Evolutionary conservation across 495 filamentous ascomycete species (phyloP).

Genomic region (Ramalina intermedia): DNA sequence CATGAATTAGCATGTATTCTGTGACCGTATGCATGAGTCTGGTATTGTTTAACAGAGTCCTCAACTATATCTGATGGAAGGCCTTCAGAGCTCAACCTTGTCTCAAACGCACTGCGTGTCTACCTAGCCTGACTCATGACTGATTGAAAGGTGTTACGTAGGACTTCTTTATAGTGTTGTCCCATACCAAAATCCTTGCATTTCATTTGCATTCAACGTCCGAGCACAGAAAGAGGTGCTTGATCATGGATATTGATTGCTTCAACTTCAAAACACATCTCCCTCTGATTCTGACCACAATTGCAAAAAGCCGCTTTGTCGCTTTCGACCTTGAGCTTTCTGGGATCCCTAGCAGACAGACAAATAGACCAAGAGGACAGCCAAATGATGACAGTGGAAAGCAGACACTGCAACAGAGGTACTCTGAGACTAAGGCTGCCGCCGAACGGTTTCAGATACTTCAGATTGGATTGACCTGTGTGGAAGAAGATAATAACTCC

Average conservation of each 20-base stretch:
- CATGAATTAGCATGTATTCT: too few species aligned
- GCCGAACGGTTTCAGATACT: slow-evolving; percentile 60
- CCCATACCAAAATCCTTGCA: background rate
- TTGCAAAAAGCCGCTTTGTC: slow-evolving; percentile 51
- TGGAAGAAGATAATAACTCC: slow-evolving; percentile 35
- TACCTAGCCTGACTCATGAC: too few species aligned
- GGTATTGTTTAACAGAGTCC: too few species aligned
- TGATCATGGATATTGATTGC: slow-evolving; percentile 48
- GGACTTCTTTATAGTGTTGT: background rate
- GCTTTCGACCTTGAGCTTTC: slow-evolving; percentile 66
- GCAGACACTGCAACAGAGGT: slow-evolving; percentile 46
- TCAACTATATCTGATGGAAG: too few species aligned
- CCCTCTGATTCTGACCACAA: slow-evolving; percentile 41
- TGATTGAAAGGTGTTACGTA: too few species aligned
- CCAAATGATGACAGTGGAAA: slow-evolving; percentile 11
- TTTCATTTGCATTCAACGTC: background rate
- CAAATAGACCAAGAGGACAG: slow-evolving; percentile 5
- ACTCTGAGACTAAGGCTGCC: slow-evolving; percentile 45
- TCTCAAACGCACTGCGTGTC: too few species aligned
- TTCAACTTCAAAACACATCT: slow-evolving; percentile 40
- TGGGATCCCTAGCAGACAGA: slow-evolving; percentile 38
- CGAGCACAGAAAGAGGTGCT: background rate
- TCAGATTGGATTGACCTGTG: slow-evolving; percentile 62
- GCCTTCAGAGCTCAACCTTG: too few species aligned
- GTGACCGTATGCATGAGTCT: too few species aligned